Evolutionary conservation across 441 rosid species (phyloP).

Genomic region (Erodium texanum): DNA sequence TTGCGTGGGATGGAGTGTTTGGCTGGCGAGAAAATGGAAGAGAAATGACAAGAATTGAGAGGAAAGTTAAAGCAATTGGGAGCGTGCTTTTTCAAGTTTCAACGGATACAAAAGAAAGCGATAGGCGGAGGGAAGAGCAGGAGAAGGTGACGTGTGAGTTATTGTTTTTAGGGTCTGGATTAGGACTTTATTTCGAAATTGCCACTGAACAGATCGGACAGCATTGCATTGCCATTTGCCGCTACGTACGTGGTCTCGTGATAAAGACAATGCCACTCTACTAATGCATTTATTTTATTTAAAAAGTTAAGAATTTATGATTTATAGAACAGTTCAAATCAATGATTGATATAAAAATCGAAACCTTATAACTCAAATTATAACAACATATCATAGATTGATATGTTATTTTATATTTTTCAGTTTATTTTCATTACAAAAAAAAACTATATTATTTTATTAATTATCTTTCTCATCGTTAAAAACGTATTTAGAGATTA

Average conservation of each 20-base stretch:
- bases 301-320: neutral
- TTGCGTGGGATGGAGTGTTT: neutral
- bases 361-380: neutral
- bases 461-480: no score
- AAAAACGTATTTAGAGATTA: no score
- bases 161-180: neutral
- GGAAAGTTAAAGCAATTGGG: neutral
- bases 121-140: neutral
- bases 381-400: neutral
- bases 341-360: no score
- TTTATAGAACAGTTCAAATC: neutral
- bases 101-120: neutral
- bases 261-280: neutral
- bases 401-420: no score
- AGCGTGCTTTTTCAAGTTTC: neutral
- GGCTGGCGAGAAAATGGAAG: constrained; percentile 1
- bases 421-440: no score
- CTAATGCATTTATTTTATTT: no score
- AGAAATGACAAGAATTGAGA: neutral
- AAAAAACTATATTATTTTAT: no score
- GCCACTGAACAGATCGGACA: neutral
- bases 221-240: neutral
- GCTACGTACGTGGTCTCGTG: neutral
- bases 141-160: neutral
- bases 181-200: neutral